Conservation (phyloP, 2,329 filamentous ascomycete species). For the Fusarium sacchari region DNA sequence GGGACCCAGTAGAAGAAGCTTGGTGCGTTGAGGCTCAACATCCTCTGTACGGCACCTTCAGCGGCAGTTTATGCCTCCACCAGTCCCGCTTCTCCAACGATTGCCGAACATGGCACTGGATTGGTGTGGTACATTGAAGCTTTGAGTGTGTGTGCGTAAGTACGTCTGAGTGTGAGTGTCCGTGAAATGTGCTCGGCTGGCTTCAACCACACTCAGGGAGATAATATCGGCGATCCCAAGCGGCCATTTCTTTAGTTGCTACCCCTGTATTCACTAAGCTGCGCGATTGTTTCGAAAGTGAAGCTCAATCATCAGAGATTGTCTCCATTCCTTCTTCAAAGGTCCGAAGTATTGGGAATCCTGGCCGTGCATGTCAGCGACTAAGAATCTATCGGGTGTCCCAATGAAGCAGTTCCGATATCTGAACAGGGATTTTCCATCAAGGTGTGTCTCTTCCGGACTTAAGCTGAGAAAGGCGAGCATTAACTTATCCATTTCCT, state of each 20-base stretch:
- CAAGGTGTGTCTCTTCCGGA: constrained; percentile 34
- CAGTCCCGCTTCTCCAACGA: constrained; percentile 47
- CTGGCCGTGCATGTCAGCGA: constrained; percentile 31
- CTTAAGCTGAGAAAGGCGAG: constrained; percentile 36
- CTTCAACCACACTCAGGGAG: background rate
- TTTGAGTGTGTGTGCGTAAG: background rate
- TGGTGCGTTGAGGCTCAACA: constrained; percentile 43
- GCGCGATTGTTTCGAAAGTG: constrained; percentile 12
- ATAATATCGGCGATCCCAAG: background rate
- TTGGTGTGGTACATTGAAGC: constrained; percentile 28
- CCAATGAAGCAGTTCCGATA: constrained; percentile 43
- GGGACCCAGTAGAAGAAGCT: constrained; percentile 40
- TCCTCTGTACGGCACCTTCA: constrained; percentile 39
- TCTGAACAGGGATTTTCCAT: constrained; percentile 37
- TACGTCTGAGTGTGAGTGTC: background rate
- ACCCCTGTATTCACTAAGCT: constrained; percentile 4
- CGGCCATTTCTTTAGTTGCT: background rate
- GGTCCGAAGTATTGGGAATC: constrained; percentile 13
- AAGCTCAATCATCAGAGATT: background rate
- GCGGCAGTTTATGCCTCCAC: constrained; percentile 42
- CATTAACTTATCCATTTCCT: constrained; percentile 34
- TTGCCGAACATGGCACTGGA: constrained; percentile 43
- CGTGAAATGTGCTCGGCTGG: background rate
- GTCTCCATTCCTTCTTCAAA: background rate
- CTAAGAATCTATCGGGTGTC: constrained; percentile 35